Conservation (phyloP, 805 yeast species). For the Zygosaccharomyces gambellarensis region DNA sequence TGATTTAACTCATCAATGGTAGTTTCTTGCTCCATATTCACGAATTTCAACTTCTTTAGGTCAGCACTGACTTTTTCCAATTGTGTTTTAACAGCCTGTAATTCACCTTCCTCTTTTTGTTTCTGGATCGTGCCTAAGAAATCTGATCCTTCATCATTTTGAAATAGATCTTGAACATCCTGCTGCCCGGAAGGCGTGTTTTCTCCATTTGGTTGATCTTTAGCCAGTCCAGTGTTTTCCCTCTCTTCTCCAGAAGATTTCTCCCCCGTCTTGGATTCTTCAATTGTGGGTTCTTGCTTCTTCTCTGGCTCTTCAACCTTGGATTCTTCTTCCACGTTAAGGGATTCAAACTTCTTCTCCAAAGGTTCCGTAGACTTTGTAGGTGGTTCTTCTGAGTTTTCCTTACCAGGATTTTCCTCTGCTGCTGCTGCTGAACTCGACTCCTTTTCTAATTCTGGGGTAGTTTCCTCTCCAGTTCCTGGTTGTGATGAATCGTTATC, state of each 20-base stretch:
- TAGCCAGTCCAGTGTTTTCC: neutral
- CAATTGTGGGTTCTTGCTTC: conserved; percentile 12
- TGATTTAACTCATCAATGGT: conserved; percentile 36
- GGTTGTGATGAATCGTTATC: conserved; percentile 11
- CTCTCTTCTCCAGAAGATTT: conserved; percentile 1
- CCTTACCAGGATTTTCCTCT: conserved; percentile 15
- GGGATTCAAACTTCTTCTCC: neutral
- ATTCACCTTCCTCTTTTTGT: conserved; percentile 34
- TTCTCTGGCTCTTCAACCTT: conserved; percentile 5
- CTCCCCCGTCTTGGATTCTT: conserved; percentile 5
- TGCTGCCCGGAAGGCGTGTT: neutral
- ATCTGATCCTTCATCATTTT: conserved; percentile 18
- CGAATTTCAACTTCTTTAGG: conserved; percentile 32
- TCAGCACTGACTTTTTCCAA: conserved; percentile 36
- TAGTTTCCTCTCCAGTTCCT: conserved; percentile 27
- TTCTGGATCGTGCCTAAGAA: conserved; percentile 31
- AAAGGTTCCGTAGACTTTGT: neutral
- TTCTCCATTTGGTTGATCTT: conserved; percentile 5
- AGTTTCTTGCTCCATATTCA: conserved; percentile 33
- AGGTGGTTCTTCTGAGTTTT: conserved; percentile 6
- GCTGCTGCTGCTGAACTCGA: conserved; percentile 9
- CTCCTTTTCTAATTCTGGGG: conserved; percentile 37
- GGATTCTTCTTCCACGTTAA: neutral
- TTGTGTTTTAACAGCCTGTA: conserved; percentile 37
- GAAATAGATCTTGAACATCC: conserved; percentile 1